A percentile compares a stretch with the other conserved stretches of the same genome.
These are phyloP conservation scores for Raphanus hybrid DNA, from an alignment of 441 rosid genomes.

Conservation along the genomic window DNA sequence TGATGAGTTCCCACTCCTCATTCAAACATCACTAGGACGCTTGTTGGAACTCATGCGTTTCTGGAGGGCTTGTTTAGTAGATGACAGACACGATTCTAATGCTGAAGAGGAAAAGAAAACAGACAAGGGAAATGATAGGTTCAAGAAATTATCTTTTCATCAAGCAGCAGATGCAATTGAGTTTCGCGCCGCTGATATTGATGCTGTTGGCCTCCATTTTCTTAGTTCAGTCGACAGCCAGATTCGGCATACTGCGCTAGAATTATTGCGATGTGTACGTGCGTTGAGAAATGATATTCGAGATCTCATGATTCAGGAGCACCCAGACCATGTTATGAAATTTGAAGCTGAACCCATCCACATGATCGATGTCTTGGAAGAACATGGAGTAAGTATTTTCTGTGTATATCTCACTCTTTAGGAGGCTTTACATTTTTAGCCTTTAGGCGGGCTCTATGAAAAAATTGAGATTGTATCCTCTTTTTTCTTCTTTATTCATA, in stretches of 20 bases:
- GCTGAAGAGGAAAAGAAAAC: conserved; percentile 56
- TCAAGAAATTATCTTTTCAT: conserved; percentile 80
- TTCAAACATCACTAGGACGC: conserved; percentile 95
- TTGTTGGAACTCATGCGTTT: conserved; percentile 97
- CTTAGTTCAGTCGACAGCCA: conserved; percentile 99
- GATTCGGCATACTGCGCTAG: conserved; percentile 96
- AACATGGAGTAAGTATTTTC: conserved; percentile 81
- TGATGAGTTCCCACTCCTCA: conserved; percentile 98
- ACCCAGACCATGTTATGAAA: conserved; percentile 68
- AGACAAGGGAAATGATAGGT: conserved; percentile 60
- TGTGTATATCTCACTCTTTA: conserved; percentile 25
- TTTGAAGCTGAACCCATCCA: conserved; percentile 90
- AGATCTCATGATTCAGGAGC: conserved; percentile 65
- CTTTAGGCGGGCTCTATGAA: conserved; percentile 25
- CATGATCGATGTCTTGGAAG: conserved; percentile 95
- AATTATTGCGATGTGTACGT: conserved; percentile 96
- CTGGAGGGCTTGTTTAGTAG: conserved; percentile 96
- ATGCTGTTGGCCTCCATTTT: conserved; percentile 97
- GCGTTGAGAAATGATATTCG: conserved; percentile 91
- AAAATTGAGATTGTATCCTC: conserved; percentile 18
- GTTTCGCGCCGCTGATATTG: conserved; percentile 90
- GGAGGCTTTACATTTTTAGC: conserved; percentile 36
- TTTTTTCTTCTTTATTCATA: conserved; percentile 28
- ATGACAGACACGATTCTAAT: conserved; percentile 62
- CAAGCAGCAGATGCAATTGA: conserved; percentile 78